Evolutionary conservation across 2,329 filamentous ascomycete species (phyloP).

Genomic region (Fusarium sp.): DNA sequence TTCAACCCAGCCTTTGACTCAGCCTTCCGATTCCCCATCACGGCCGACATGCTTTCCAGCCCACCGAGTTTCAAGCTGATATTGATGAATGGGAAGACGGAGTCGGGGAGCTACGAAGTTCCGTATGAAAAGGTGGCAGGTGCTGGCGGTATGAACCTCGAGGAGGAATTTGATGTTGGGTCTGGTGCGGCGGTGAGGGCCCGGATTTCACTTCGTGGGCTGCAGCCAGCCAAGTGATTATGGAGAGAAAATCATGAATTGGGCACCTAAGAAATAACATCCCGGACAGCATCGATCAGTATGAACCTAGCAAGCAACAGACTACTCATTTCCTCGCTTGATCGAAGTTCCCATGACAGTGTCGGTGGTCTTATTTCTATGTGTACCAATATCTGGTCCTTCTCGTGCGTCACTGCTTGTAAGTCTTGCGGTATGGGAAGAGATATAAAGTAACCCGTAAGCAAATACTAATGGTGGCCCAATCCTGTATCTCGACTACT

Average conservation of each 20-base stretch:
- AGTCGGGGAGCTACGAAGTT: constrained; percentile 38
- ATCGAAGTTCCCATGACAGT: neutral
- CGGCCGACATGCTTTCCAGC: constrained; percentile 32
- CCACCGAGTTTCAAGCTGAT: constrained; percentile 37
- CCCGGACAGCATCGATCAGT: neutral
- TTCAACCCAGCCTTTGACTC: constrained; percentile 47
- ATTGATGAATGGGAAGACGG: constrained; percentile 33
- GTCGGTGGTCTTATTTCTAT: neutral
- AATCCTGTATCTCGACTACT: too few relatives aligned
- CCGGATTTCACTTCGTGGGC: constrained; percentile 37
- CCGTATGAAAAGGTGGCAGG: constrained; percentile 28
- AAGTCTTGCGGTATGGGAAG: too few relatives aligned
- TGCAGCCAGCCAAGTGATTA: constrained; percentile 37
- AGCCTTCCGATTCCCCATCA: constrained; percentile 44
- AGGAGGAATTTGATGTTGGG: constrained; percentile 41
- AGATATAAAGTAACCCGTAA: too few relatives aligned
- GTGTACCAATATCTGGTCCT: too few relatives aligned
- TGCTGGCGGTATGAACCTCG: constrained; percentile 29
- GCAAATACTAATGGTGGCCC: too few relatives aligned
- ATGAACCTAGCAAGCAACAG: constrained; percentile 26
- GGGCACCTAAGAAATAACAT: neutral
- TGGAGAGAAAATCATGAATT: constrained; percentile 6
- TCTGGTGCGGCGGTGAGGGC: constrained; percentile 39
- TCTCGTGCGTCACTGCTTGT: too few relatives aligned
- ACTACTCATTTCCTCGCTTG: neutral